Conservation (phyloP, 2,329 filamentous ascomycete genomes). For the Tothia fuscella region DNA sequence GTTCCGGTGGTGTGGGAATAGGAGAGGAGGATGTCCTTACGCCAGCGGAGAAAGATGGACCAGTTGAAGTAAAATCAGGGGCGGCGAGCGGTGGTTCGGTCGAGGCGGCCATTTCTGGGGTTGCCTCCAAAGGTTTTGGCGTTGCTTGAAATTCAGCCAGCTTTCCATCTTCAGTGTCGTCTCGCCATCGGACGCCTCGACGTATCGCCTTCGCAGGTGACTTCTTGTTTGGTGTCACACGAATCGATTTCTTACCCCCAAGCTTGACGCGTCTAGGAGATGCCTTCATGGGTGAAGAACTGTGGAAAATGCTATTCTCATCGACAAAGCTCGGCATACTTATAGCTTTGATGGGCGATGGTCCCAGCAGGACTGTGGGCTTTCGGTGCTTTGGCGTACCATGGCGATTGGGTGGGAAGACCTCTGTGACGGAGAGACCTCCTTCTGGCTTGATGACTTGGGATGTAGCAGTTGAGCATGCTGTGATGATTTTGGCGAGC, state of each 20-base stretch:
- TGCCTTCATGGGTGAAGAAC: slow-evolving; percentile 55
- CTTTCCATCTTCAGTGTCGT: slow-evolving; percentile 76
- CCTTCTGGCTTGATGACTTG: slow-evolving; percentile 89
- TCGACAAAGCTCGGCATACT: slow-evolving; percentile 21
- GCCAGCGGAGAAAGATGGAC: slow-evolving; percentile 26
- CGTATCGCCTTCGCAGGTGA: slow-evolving; percentile 46
- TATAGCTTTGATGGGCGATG: slow-evolving; percentile 34
- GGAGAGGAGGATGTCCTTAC: slow-evolving; percentile 37
- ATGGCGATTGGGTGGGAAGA: slow-evolving; percentile 56
- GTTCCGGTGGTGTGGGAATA: slow-evolving; percentile 42
- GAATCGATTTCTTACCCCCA: slow-evolving; percentile 57
- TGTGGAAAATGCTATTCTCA: slow-evolving; percentile 25
- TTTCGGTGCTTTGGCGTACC: slow-evolving; percentile 68
- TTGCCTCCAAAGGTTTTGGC: slow-evolving; percentile 55
- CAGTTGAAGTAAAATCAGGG: slow-evolving; percentile 34
- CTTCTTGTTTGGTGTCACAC: slow-evolving; percentile 61
- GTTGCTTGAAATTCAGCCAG: slow-evolving; percentile 88
- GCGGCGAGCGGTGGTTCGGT: slow-evolving; percentile 31
- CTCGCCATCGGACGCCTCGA: slow-evolving; percentile 79
- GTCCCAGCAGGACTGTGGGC: slow-evolving; percentile 32
- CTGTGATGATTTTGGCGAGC: slow-evolving; percentile 65
- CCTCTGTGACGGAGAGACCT: slow-evolving; percentile 46
- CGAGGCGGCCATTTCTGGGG: slow-evolving; percentile 47
- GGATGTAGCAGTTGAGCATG: slow-evolving; percentile 60
- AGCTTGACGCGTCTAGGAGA: slow-evolving; percentile 67